These are phyloP conservation scores for Hyparrhenia diplandra DNA, from an alignment of 176 grass and related monocot species.

Conservation along the genomic window DNA sequence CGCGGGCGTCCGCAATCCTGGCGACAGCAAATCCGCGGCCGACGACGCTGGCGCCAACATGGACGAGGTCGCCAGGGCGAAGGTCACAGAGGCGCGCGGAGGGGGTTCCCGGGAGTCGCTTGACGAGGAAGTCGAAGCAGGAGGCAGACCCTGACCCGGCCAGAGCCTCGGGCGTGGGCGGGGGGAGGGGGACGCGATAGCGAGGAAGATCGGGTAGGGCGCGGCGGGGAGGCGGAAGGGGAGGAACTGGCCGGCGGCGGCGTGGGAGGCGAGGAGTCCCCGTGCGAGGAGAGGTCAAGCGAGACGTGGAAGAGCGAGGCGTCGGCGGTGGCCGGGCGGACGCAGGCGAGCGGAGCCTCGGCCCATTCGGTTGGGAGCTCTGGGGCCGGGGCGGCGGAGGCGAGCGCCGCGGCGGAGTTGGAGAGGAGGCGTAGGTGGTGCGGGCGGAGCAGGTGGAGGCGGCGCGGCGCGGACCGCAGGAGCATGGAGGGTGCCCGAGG, in stretches of 20 bases:
- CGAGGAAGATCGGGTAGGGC: conserved; percentile 58
- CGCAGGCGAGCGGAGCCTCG: conserved; percentile 41
- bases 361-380: conserved; percentile 52
- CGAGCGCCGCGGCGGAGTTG: conserved; percentile 26
- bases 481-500: conserved; percentile 22
- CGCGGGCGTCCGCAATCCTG: conserved; percentile 31
- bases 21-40: conserved; percentile 51
- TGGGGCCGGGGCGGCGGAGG: neutral
- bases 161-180: neutral
- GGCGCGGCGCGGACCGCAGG: conserved; percentile 11
- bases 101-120: conserved; percentile 55
- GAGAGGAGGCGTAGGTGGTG: conserved; percentile 29
- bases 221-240: conserved; percentile 50
- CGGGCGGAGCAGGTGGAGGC: conserved; percentile 17
- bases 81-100: conserved; percentile 59
- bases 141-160: neutral
- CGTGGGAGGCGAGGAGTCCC: conserved; percentile 52
- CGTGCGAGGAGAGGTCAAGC: conserved; percentile 53
- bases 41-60: conserved; percentile 46
- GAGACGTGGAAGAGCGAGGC: conserved; percentile 74
- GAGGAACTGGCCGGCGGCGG: conserved; percentile 77
- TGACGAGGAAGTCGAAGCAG: conserved; percentile 66
- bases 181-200: conserved; percentile 59
- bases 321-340: conserved; percentile 61
- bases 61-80: conserved; percentile 44